phyloP scores from a whole-genome alignment of 192 early-diverging fungal species.

The Coemansia sp. region DNA sequence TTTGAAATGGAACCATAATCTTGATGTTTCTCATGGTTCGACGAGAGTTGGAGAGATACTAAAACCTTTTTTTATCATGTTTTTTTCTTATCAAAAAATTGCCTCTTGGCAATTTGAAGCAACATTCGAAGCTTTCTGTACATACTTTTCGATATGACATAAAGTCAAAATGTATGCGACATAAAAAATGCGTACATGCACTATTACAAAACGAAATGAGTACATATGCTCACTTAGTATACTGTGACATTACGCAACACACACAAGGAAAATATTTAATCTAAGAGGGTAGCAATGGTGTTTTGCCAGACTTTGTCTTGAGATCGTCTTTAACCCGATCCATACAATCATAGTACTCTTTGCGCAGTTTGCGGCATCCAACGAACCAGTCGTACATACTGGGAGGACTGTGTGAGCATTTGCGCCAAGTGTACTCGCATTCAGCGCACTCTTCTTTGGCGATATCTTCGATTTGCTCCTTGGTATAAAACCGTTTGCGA shows the following conservation, averaged over 20 bases:
- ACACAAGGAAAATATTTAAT: background rate
- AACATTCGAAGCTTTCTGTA: constrained; percentile 51
- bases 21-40: background rate
- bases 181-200: constrained; percentile 4
- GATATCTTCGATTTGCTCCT: constrained; percentile 39
- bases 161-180: constrained; percentile 45
- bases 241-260: background rate
- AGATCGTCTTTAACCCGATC: constrained; percentile 21
- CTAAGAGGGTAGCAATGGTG: constrained; percentile 4
- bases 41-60: background rate
- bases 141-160: constrained; percentile 18
- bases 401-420: constrained; percentile 32
- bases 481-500: constrained; percentile 40
- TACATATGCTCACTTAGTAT: background rate
- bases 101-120: constrained; percentile 15
- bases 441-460: constrained; percentile 43
- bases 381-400: constrained; percentile 26
- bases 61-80: background rate
- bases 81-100: background rate
- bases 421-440: constrained; percentile 39
- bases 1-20: background rate
- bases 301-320: constrained; percentile 22
- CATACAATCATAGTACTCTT: constrained; percentile 29
- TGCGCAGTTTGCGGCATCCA: constrained; percentile 25
- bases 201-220: background rate